Evolutionary conservation across 805 yeast genomes (phyloP).

Genomic region (Zygosaccharomyces kombuchaensis): DNA sequence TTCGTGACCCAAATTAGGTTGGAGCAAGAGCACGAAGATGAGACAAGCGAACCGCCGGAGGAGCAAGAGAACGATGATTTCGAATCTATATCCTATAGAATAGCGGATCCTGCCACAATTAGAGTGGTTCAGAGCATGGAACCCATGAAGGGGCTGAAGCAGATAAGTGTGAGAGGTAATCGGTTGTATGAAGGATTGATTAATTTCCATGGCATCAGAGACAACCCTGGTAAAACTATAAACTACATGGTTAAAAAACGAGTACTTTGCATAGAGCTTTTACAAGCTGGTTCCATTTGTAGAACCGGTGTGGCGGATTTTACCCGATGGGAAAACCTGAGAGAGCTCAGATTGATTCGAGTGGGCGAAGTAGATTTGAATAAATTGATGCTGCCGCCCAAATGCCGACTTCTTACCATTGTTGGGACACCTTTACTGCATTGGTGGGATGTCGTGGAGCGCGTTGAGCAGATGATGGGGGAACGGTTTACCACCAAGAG

Average conservation of each 20-base stretch:
- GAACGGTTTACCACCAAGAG: neutral
- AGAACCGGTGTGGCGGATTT: slow-evolving; percentile 24
- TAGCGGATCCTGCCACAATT: slow-evolving; percentile 10
- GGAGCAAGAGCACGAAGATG: slow-evolving; percentile 13
- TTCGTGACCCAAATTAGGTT: slow-evolving; percentile 15
- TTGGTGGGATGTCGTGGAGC: slow-evolving; percentile 29
- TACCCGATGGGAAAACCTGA: slow-evolving; percentile 29
- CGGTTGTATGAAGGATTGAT: slow-evolving; percentile 23
- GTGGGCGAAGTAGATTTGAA: slow-evolving; percentile 25
- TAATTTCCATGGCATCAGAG: slow-evolving; percentile 31
- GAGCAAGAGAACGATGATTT: neutral
- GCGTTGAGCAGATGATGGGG: slow-evolving; percentile 5
- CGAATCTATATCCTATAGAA: slow-evolving; percentile 8
- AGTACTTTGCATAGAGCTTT: slow-evolving; percentile 16
- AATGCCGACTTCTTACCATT: slow-evolving; percentile 20
- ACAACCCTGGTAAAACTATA: slow-evolving; percentile 29
- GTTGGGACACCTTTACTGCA: slow-evolving; percentile 12
- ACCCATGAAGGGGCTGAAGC: slow-evolving; percentile 21
- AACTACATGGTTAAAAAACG: slow-evolving; percentile 23
- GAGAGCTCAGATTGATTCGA: slow-evolving; percentile 15
- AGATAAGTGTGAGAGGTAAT: slow-evolving; percentile 20
- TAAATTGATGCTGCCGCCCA: slow-evolving; percentile 22
- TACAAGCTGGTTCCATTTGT: slow-evolving; percentile 14
- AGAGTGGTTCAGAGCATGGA: slow-evolving; percentile 18
- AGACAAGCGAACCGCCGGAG: neutral